These are phyloP conservation scores for Yamadazyma tumulicola DNA, from an alignment of 805 yeast genomes.

Conservation along the genomic window DNA sequence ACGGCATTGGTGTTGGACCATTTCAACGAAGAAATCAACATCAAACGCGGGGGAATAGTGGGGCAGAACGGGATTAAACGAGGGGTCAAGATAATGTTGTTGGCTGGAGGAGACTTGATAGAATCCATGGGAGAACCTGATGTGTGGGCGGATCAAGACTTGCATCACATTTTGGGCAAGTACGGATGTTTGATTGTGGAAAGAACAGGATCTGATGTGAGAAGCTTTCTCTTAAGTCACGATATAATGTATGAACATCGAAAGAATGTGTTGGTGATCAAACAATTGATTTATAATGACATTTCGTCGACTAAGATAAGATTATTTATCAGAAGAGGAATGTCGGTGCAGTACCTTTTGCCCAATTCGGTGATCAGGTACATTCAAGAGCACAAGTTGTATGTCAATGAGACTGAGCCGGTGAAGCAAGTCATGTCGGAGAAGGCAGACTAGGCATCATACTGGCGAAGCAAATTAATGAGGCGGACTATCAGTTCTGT, in stretches of 20 bases:
- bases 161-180: slow-evolving; percentile 91
- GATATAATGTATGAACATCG: slow-evolving; percentile 98
- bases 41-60: slow-evolving; percentile 79
- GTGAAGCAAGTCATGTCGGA: slow-evolving; percentile 74
- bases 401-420: slow-evolving; percentile 84
- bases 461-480: too few species aligned
- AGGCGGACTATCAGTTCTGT: too few species aligned
- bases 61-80: slow-evolving; percentile 54
- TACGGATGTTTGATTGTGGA: slow-evolving; percentile 97
- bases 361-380: slow-evolving; percentile 95
- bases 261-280: slow-evolving; percentile 87
- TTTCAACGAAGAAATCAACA: slow-evolving; percentile 91
- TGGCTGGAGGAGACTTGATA: slow-evolving; percentile 97
- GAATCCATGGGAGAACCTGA: slow-evolving; percentile 99
- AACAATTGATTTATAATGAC: slow-evolving; percentile 94
- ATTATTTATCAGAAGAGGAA: slow-evolving; percentile 85
- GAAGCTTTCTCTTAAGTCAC: slow-evolving; percentile 86
- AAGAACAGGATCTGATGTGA: slow-evolving; percentile 93
- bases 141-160: slow-evolving; percentile 96
- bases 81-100: slow-evolving; percentile 90
- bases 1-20: slow-evolving; percentile 96
- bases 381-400: slow-evolving; percentile 87
- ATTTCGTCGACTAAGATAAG: slow-evolving; percentile 94
- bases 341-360: slow-evolving; percentile 92
- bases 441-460: slow-evolving; percentile 24